Evolutionary conservation across 345 rosid species (phyloP).

Genomic region (Citrus maxima): DNA sequence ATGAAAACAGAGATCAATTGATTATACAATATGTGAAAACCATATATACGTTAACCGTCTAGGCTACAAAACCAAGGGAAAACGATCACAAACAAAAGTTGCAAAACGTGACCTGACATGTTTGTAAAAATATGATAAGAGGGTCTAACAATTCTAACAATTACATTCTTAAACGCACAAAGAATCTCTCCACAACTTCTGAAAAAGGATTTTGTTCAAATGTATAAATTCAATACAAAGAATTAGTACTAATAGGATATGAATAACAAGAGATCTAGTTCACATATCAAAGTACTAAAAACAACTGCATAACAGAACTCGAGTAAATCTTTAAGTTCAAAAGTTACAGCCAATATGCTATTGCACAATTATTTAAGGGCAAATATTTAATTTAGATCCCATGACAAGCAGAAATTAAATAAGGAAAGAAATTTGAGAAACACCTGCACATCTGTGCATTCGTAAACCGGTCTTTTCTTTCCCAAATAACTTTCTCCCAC

Average conservation of each 20-base stretch:
- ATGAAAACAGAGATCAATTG: not conserved
- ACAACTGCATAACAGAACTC: not conserved
- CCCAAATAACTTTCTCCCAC: conserved; percentile 94
- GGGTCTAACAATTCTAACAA: not conserved
- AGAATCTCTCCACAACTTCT: not conserved
- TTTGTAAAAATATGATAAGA: not conserved
- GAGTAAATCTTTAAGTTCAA: not conserved
- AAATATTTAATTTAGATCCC: not conserved
- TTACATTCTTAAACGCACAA: not conserved
- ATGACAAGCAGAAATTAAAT: no score
- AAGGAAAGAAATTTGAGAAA: conserved; percentile 11
- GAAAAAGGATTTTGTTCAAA: not conserved
- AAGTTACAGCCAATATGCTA: not conserved
- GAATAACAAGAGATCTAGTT: not conserved
- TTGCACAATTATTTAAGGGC: not conserved
- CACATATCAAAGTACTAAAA: not conserved
- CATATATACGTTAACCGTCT: not conserved
- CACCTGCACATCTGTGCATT: conserved; percentile 89
- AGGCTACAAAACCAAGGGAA: not conserved
- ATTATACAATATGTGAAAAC: not conserved
- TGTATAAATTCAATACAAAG: not conserved
- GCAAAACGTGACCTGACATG: not conserved
- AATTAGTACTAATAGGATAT: not conserved
- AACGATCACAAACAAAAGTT: not conserved
- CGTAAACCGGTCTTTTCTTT: conserved; percentile 77